Base-by-base conservation (phyloP, 176 grass and related monocot species). In the Avena eriantha region DNA sequence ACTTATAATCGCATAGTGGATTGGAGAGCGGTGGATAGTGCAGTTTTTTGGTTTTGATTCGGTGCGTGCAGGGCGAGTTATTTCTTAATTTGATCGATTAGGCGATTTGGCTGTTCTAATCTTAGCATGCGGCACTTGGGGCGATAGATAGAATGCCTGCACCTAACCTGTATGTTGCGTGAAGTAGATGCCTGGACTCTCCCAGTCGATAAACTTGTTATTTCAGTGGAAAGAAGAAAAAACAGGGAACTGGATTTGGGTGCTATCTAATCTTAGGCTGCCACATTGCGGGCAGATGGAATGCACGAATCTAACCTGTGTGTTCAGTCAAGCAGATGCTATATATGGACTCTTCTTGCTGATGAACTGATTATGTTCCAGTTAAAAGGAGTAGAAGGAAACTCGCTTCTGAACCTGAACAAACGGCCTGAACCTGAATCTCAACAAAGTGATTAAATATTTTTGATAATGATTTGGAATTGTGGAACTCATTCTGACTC, bases 241-340 rank as follows among this genome's bases (percentile, higher is more conserved):
- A 60, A 3, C 16, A 26, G 23, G 4, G 3, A 34, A 8, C 2
- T 18, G 39, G 36, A 19, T 80, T 63, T 35, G 1, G 10, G 23
- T 53, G 63, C 17, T 55, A 77, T 34, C 79, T 54, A 54, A 82
- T 55, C 3, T 51, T 82, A 49, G 39, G 63, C 36, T 68, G 26
- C 31, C 66, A 71, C 1, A 13, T 21, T 15, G 24, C 8, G 26
- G 79, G 17, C 21, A 56, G 18, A 56, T 71, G 65, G 13, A 70
- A 21, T 82, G 65, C 65, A 12, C 22, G 7, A 22, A 64, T 12
- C 35, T 79, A n/a, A 23, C 64, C 64, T 82, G 3, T 55, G 3
- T 8, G 11, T 70, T 55, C 47, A 69, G 48, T 43, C n/a, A 82
- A 41, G 64, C 50, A 71, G 48, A 71, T 55, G 48, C 31, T 34